Percentiles rank a stretch among this genome's conserved stretches.
These are phyloP conservation scores for Aspergillus udagawae DNA, from an alignment of 2,329 filamentous ascomycete genomes.

Conservation along the genomic window DNA sequence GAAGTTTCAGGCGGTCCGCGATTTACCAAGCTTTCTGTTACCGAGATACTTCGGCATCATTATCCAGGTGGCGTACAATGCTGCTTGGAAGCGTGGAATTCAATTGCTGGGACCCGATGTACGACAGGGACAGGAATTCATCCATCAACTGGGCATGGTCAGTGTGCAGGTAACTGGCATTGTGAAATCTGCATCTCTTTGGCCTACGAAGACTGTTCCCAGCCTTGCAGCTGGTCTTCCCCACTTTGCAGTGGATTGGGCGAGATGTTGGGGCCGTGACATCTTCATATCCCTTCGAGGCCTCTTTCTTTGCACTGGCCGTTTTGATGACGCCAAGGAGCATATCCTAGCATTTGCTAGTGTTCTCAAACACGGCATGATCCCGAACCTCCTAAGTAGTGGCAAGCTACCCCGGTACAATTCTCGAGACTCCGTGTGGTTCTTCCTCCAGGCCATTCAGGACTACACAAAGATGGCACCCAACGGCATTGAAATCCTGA, in stretches of 20 bases:
- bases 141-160: constrained; percentile 84
- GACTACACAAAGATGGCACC: constrained; percentile 84
- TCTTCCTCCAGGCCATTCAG: constrained; percentile 93
- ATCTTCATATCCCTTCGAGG: constrained; percentile 94
- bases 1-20: constrained; percentile 79
- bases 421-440: constrained; percentile 94
- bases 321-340: constrained; percentile 83
- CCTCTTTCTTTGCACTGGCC: constrained; percentile 83
- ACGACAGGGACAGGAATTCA: constrained; percentile 77
- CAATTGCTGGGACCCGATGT: constrained; percentile 76
- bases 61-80: constrained; percentile 80
- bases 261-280: constrained; percentile 94
- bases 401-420: constrained; percentile 89
- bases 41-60: constrained; percentile 92
- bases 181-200: constrained; percentile 85
- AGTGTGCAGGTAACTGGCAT: constrained; percentile 87
- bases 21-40: constrained; percentile 80
- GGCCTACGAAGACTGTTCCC: constrained; percentile 77
- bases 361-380: constrained; percentile 97
- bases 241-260: constrained; percentile 92
- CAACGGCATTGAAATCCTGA: constrained; percentile 67
- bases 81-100: constrained; percentile 73
- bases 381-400: constrained; percentile 86
- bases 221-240: constrained; percentile 88
- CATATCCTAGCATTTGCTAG: constrained; percentile 94